Conservation (phyloP, 352 stramenopile species). For the Globisporangium alternatum region DNA sequence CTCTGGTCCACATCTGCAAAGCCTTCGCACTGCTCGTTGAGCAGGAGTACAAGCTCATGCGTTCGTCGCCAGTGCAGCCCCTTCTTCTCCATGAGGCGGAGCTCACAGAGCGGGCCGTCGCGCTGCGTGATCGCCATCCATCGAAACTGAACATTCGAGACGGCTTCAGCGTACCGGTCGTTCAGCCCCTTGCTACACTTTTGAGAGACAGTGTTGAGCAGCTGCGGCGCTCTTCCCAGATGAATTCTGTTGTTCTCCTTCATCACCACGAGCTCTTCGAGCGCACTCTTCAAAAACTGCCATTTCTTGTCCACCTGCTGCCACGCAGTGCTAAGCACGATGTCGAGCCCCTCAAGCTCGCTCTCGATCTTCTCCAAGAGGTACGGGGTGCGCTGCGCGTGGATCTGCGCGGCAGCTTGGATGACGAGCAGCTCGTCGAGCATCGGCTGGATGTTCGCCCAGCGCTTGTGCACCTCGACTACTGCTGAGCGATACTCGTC, state of each 20-base stretch:
- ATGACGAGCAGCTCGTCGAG: slow-evolving; percentile 63
- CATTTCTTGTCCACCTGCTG: slow-evolving; percentile 62
- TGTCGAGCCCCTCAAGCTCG: slow-evolving; percentile 60
- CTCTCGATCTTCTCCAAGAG: slow-evolving; percentile 41
- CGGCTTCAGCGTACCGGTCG: slow-evolving; percentile 47
- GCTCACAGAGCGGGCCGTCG: slow-evolving; percentile 56
- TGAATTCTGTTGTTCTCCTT: slow-evolving; percentile 59
- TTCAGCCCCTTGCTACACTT: slow-evolving; percentile 59
- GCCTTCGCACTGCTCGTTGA: slow-evolving; percentile 72
- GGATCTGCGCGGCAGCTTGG: slow-evolving; percentile 42
- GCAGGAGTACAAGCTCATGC: slow-evolving; percentile 58
- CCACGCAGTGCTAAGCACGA: slow-evolving; percentile 56
- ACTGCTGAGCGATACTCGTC: slow-evolving; percentile 44
- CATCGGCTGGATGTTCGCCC: slow-evolving; percentile 61
- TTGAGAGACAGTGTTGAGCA: slow-evolving; percentile 47
- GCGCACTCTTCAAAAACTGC: slow-evolving; percentile 34
- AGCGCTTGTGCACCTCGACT: slow-evolving; percentile 60
- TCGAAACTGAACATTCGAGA: slow-evolving; percentile 66
- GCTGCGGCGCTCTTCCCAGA: slow-evolving; percentile 43
- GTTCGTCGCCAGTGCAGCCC: slow-evolving; percentile 70
- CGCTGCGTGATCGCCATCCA: slow-evolving; percentile 69
- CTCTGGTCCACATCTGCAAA: slow-evolving; percentile 55
- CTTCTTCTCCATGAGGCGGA: slow-evolving; percentile 66
- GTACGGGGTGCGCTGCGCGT: slow-evolving; percentile 48
- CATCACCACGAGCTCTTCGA: slow-evolving; percentile 63